Conservation (phyloP, 164 flowering plant species). For the Aristolochia contorta region DNA sequence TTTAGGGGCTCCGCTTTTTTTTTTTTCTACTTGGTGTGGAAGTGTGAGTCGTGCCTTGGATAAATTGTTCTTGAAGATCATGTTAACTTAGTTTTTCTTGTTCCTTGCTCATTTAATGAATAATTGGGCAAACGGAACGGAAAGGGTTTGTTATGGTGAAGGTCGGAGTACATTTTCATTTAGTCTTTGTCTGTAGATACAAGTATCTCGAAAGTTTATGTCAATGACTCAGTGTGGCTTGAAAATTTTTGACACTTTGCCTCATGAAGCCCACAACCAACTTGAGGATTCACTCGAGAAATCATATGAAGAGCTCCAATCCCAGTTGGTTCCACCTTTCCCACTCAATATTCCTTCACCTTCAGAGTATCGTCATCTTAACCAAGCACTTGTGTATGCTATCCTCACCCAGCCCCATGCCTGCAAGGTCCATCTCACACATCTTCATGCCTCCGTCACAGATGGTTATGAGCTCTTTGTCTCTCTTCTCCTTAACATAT, state of each 20-base stretch:
- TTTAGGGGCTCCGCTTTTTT: too few relatives aligned
- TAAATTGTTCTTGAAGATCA: too few relatives aligned
- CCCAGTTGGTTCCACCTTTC: conserved; percentile 40
- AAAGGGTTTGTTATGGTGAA: too few relatives aligned
- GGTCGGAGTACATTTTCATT: too few relatives aligned
- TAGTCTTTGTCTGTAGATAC: too few relatives aligned
- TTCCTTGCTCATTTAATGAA: too few relatives aligned
- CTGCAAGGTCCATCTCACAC: conserved; percentile 46
- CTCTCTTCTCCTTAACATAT: conserved; percentile 29
- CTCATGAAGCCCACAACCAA: conserved; percentile 38
- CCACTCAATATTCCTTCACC: conserved; percentile 32
- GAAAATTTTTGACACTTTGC: conserved; percentile 17
- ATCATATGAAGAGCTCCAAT: conserved; percentile 29
- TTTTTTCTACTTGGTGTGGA: too few relatives aligned
- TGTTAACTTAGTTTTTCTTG: too few relatives aligned
- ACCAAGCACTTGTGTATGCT: conserved; percentile 52
- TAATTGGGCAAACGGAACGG: too few relatives aligned
- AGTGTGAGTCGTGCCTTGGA: too few relatives aligned
- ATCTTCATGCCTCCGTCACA: conserved; percentile 54
- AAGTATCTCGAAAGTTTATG: too few relatives aligned
- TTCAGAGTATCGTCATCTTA: conserved; percentile 43
- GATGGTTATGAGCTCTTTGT: conserved; percentile 63
- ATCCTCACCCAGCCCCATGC: conserved; percentile 43
- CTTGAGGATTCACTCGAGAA: conserved; percentile 27
- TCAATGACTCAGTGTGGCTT: conserved; percentile 19